Evolutionary conservation across 306 rosid genomes (phyloP).

Genomic region (Fragaria nilgerrensis): DNA sequence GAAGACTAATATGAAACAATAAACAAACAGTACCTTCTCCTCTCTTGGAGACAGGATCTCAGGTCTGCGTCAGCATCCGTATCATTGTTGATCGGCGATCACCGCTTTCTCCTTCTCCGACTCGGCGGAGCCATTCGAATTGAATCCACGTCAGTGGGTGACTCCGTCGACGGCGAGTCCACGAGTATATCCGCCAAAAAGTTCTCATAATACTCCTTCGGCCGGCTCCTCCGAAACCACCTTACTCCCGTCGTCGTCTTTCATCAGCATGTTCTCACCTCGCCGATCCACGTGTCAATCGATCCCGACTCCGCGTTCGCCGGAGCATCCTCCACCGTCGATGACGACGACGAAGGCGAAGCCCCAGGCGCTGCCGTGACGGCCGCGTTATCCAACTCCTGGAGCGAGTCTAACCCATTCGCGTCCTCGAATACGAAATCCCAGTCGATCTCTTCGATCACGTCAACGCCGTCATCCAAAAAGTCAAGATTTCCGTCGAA

Average conservation of each 20-base stretch:
- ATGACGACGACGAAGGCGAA: neutral
- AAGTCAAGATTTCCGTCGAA: conserved; percentile 29
- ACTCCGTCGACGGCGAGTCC: conserved; percentile 29
- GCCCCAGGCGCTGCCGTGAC: neutral
- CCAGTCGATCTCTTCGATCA: conserved; percentile 37
- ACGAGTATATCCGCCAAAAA: conserved; percentile 47
- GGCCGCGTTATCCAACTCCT: conserved; percentile 18
- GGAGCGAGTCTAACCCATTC: neutral
- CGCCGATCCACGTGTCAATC: conserved; percentile 28
- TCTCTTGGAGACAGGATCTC: conserved; percentile 53
- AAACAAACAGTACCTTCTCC: conserved; percentile 47
- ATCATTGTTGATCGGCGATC: conserved; percentile 3
- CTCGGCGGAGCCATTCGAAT: conserved; percentile 22
- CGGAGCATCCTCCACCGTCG: conserved; percentile 9
- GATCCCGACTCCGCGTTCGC: conserved; percentile 24
- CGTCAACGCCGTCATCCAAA: conserved; percentile 8
- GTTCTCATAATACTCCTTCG: conserved; percentile 24
- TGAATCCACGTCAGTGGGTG: conserved; percentile 22
- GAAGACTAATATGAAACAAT: neutral
- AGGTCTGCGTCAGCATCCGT: conserved; percentile 9
- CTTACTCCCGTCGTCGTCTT: conserved; percentile 27
- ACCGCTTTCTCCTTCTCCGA: conserved; percentile 33
- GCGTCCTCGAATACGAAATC: conserved; percentile 27
- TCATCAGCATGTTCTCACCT: conserved; percentile 58
- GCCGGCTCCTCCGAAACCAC: conserved; percentile 19